A percentile compares a stretch with the other conserved stretches of the same genome.
Conservation (phyloP, 2,329 filamentous ascomycete genomes). For the Stagonosporopsis rhizophila region DNA sequence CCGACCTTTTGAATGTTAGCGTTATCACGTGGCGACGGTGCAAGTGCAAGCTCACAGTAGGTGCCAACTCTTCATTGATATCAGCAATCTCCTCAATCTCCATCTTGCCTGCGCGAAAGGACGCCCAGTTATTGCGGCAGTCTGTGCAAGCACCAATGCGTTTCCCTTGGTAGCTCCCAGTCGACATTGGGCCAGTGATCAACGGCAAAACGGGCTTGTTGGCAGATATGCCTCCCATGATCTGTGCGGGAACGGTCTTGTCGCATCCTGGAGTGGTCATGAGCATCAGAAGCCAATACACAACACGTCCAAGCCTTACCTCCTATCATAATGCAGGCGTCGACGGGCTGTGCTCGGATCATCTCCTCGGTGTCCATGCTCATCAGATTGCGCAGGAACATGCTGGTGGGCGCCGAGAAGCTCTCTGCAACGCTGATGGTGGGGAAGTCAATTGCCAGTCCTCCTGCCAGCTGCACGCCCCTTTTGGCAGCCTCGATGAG, state of each 20-base stretch:
- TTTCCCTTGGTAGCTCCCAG: constrained; percentile 68
- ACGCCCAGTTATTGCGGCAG: constrained; percentile 76
- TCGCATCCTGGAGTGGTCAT: constrained; percentile 66
- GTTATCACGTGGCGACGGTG: neutral
- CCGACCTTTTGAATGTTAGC: constrained; percentile 45
- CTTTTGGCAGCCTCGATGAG: constrained; percentile 74
- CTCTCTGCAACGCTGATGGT: constrained; percentile 76
- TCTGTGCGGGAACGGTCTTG: constrained; percentile 75
- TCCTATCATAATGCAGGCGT: constrained; percentile 72
- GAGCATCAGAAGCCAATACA: neutral
- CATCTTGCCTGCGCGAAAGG: constrained; percentile 68
- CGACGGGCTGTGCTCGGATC: constrained; percentile 74
- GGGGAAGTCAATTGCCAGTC: constrained; percentile 74
- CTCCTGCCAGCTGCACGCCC: constrained; percentile 71
- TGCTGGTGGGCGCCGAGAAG: constrained; percentile 74
- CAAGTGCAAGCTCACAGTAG: constrained; percentile 60
- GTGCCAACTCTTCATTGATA: constrained; percentile 76
- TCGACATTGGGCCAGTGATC: constrained; percentile 78
- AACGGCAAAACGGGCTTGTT: constrained; percentile 75
- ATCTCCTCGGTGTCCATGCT: constrained; percentile 83
- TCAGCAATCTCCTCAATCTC: constrained; percentile 75
- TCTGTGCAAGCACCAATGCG: constrained; percentile 77
- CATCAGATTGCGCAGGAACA: constrained; percentile 78
- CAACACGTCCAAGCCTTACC: constrained; percentile 50
- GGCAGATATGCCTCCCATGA: constrained; percentile 78